Conservation (phyloP, 2,329 filamentous ascomycete species). For the Ilyonectria robusta region DNA sequence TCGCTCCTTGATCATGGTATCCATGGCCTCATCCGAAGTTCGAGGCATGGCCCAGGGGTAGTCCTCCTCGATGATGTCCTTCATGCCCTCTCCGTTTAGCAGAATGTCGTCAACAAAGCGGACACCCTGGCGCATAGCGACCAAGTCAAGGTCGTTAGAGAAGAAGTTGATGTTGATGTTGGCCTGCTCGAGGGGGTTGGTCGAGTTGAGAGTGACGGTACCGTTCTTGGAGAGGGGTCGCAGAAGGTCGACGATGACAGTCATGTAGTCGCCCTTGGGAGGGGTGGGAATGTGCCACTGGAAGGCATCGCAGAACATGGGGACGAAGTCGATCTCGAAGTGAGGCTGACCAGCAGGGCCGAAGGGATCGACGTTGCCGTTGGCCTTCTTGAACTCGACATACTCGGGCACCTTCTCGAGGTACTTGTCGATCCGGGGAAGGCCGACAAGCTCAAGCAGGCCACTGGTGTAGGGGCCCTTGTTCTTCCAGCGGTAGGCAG, state of each 20-base stretch:
- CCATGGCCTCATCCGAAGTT: constrained; percentile 69
- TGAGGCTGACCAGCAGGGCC: constrained; percentile 71
- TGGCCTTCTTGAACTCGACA: constrained; percentile 55
- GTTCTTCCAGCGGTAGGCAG: constrained; percentile 54
- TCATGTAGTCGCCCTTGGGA: constrained; percentile 64
- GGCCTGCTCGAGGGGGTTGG: constrained; percentile 70
- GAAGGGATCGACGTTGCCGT: constrained; percentile 66
- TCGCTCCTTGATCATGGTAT: constrained; percentile 67
- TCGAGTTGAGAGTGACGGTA: constrained; percentile 68
- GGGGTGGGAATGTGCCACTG: constrained; percentile 62
- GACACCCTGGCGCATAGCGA: constrained; percentile 71
- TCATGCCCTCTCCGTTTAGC: constrained; percentile 69
- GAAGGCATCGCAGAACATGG: constrained; percentile 67
- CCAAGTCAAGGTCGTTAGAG: constrained; percentile 65
- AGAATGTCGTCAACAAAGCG: constrained; percentile 70
- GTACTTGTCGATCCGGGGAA: constrained; percentile 69
- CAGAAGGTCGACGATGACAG: constrained; percentile 66
- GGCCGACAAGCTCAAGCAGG: constrained; percentile 65
- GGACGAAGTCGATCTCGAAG: constrained; percentile 75
- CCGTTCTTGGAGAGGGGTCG: constrained; percentile 61
- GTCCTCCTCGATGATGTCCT: constrained; percentile 64
- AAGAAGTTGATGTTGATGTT: constrained; percentile 74
- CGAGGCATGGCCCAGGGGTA: constrained; percentile 74
- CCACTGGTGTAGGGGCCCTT: constrained; percentile 58
- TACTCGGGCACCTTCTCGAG: constrained; percentile 65